Conservation (phyloP, 768 basidiomycete species). For the Hirschioporus abietinus region DNA sequence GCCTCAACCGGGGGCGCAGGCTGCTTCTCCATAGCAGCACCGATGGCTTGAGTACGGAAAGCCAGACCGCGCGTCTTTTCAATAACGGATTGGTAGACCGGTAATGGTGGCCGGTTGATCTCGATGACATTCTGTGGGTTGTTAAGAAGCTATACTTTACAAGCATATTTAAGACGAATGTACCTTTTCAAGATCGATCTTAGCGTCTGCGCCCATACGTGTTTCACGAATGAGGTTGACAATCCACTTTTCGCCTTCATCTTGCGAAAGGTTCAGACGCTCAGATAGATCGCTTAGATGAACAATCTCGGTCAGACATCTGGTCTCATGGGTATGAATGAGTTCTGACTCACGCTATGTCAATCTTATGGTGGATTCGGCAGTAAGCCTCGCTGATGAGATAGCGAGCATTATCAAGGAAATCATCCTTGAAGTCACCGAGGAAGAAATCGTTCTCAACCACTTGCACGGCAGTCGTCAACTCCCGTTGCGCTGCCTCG, state of each 20-base stretch:
- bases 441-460: constrained; percentile 94
- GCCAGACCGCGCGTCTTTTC: constrained; percentile 92
- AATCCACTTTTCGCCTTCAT: constrained; percentile 99
- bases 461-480: constrained; percentile 73
- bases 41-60: constrained; percentile 85
- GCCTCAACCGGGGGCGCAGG: constrained; percentile 16
- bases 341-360: constrained; percentile 58
- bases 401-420: constrained; percentile 94
- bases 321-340: neutral
- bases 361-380: constrained; percentile 90
- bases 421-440: constrained; percentile 84
- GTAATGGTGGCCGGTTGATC: constrained; percentile 84
- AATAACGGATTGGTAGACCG: constrained; percentile 90
- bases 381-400: constrained; percentile 97
- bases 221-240: constrained; percentile 98
- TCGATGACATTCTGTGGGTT: constrained; percentile 85
- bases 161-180: constrained; percentile 12
- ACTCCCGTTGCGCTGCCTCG: constrained; percentile 83
- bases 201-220: constrained; percentile 93
- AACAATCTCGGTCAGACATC: neutral
- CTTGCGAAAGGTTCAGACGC: constrained; percentile 85
- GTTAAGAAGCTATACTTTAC: constrained; percentile 11
- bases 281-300: constrained; percentile 79
- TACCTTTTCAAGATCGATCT: constrained; percentile 95
- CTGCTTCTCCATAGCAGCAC: constrained; percentile 59